Evolutionary conservation across 2,329 filamentous ascomycete genomes (phyloP).

Genomic region (Clonostachys rosea): DNA sequence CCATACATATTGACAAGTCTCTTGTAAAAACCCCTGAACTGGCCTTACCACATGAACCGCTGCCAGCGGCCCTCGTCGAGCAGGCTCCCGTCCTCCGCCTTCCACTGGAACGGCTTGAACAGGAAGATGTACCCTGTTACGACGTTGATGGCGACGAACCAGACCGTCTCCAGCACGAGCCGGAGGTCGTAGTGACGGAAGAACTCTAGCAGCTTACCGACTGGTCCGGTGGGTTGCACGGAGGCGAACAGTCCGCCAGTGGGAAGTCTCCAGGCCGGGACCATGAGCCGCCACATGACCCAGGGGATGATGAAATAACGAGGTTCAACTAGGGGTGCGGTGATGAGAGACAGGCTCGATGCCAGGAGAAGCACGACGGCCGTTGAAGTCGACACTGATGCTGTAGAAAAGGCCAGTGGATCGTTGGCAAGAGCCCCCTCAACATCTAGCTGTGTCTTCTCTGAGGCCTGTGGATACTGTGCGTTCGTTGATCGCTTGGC

Average conservation of each 20-base stretch:
- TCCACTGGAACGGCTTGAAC: constrained; percentile 63
- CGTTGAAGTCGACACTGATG: constrained; percentile 40
- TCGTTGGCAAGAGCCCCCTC: constrained; percentile 13
- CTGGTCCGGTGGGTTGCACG: constrained; percentile 1
- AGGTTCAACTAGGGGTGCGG: constrained; percentile 89
- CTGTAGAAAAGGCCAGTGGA: constrained; percentile 15
- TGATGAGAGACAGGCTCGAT: constrained; percentile 74
- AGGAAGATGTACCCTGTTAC: constrained; percentile 70
- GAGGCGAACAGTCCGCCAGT: background rate
- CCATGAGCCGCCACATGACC: constrained; percentile 83
- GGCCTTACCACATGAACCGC: constrained; percentile 72
- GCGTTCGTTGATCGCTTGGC: background rate
- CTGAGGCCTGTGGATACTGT: constrained; percentile 2
- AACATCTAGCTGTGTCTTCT: background rate
- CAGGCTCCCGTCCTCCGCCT: constrained; percentile 39
- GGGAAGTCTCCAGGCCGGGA: constrained; percentile 46
- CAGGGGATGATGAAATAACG: constrained; percentile 95
- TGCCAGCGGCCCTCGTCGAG: constrained; percentile 57
- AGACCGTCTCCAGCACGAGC: constrained; percentile 57
- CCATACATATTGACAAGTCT: too few species aligned
- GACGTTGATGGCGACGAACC: constrained; percentile 63
- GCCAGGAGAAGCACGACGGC: constrained; percentile 58
- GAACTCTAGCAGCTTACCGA: constrained; percentile 1
- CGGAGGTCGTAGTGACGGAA: constrained; percentile 34
- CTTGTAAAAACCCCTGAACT: too few species aligned